Conservation (phyloP, 805 yeast species). For the Saccharomycopsis sp. region DNA sequence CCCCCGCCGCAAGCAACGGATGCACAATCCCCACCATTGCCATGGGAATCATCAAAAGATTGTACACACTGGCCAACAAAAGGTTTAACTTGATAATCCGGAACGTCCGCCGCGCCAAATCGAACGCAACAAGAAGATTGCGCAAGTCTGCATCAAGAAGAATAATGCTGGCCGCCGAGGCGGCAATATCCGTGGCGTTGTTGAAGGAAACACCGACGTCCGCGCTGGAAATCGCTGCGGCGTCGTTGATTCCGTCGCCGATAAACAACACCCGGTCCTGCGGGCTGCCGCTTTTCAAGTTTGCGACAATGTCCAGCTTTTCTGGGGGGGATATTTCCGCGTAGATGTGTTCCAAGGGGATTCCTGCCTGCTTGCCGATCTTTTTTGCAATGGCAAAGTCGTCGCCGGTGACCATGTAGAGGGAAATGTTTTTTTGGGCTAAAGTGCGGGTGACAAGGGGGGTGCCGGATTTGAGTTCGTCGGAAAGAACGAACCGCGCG, state of each 20-base stretch:
- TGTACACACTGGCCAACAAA: constrained; percentile 81
- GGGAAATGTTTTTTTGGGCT: constrained; percentile 42
- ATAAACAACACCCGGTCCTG: constrained; percentile 36
- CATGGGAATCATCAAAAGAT: constrained; percentile 78
- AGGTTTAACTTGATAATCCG: constrained; percentile 72
- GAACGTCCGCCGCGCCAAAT: constrained; percentile 66
- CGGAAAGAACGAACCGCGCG: constrained; percentile 65
- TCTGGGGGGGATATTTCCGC: constrained; percentile 73
- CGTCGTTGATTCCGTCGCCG: constrained; percentile 98
- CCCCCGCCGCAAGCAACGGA: constrained; percentile 83
- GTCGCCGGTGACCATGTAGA: constrained; percentile 93
- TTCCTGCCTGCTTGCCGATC: constrained; percentile 63
- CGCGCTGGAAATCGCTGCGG: constrained; percentile 88
- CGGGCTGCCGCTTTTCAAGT: constrained; percentile 38
- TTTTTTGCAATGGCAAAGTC: constrained; percentile 50
- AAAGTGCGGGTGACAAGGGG: constrained; percentile 51
- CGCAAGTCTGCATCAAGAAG: constrained; percentile 37
- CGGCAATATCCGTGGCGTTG: constrained; percentile 92
- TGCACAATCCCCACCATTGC: constrained; percentile 92
- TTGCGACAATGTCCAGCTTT: constrained; percentile 60
- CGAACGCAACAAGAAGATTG: constrained; percentile 49
- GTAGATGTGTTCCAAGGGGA: constrained; percentile 56
- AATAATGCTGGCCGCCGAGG: constrained; percentile 94
- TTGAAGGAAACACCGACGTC: constrained; percentile 88
- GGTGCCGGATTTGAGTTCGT: constrained; percentile 62